A percentile compares a stretch with the other conserved stretches of the same genome.
phyloP scores from a whole-genome alignment of 2,329 filamentous ascomycete species.

The Dothideomycetes sp. region DNA sequence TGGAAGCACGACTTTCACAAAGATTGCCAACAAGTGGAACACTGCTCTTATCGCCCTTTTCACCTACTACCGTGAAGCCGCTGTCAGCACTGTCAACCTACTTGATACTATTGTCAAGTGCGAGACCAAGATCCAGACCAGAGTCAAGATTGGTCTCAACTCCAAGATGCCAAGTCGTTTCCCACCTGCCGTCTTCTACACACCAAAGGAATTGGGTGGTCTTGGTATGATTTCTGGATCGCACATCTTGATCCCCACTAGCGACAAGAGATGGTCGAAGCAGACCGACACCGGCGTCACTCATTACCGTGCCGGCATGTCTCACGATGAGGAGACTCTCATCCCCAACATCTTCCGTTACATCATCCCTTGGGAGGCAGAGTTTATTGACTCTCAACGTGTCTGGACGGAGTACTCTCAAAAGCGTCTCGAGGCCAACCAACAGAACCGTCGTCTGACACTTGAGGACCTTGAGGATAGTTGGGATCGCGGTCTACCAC shows the following conservation, averaged over 20 bases:
- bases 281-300: constrained; percentile 96
- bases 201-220: constrained; percentile 92
- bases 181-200: constrained; percentile 96
- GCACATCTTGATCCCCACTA: constrained; percentile 93
- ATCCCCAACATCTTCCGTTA: constrained; percentile 99
- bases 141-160: constrained; percentile 92
- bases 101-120: constrained; percentile 98
- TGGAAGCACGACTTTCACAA: constrained; percentile 97
- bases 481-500: constrained; percentile 93
- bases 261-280: constrained; percentile 96
- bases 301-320: constrained; percentile 96
- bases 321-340: constrained; percentile 91
- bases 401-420: constrained; percentile 99
- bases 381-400: constrained; percentile 97
- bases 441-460: constrained; percentile 89
- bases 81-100: constrained; percentile 86
- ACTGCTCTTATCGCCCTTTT: constrained; percentile 93
- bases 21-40: constrained; percentile 99
- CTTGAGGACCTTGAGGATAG: constrained; percentile 95
- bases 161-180: constrained; percentile 99
- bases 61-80: constrained; percentile 96
- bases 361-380: constrained; percentile 97
- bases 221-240: constrained; percentile 98
- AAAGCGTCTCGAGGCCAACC: constrained; percentile 91
- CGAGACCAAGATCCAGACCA: constrained; percentile 97